Conservation (phyloP, 495 filamentous ascomycete genomes). For the Podospora didyma region DNA sequence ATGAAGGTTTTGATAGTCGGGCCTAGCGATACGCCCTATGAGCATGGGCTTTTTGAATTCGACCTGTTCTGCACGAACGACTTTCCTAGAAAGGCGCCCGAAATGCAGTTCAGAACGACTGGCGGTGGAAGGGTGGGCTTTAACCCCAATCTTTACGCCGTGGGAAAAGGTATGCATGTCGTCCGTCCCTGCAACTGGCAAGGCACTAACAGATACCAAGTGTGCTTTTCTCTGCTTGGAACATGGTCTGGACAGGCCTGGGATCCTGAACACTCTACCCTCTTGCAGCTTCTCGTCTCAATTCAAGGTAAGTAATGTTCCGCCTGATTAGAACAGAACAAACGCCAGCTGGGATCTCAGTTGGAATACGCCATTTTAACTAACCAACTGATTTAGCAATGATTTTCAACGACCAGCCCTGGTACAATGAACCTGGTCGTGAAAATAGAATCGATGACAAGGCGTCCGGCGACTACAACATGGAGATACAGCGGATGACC, state of each 20-base stretch:
- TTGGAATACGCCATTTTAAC: not conserved
- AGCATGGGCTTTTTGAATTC: constrained; percentile 60
- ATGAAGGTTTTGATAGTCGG: constrained; percentile 58
- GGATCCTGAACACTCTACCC: constrained; percentile 49
- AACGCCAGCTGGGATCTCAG: not conserved
- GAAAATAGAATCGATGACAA: constrained; percentile 23
- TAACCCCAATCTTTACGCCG: constrained; percentile 58
- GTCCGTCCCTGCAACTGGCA: not conserved
- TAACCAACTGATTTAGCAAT: constrained; percentile 33
- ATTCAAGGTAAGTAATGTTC: constrained; percentile 41
- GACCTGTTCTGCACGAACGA: constrained; percentile 45
- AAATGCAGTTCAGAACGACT: constrained; percentile 48
- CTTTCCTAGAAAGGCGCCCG: constrained; percentile 49
- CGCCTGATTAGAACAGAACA: not conserved
- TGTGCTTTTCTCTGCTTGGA: constrained; percentile 57
- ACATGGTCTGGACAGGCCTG: constrained; percentile 56
- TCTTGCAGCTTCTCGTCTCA: constrained; percentile 57
- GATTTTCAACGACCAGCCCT: constrained; percentile 55
- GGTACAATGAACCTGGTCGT: constrained; percentile 55
- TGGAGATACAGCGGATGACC: constrained; percentile 33
- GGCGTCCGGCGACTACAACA: constrained; percentile 33
- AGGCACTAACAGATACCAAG: constrained; percentile 13
- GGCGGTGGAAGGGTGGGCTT: constrained; percentile 41
- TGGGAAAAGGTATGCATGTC: constrained; percentile 46
- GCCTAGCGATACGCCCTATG: constrained; percentile 55